Percentiles rank a stretch among this genome's conserved stretches.
These are phyloP conservation scores for Fusarium veterinarium DNA, from an alignment of 2,329 filamentous ascomycete species.

Conservation along the genomic window DNA sequence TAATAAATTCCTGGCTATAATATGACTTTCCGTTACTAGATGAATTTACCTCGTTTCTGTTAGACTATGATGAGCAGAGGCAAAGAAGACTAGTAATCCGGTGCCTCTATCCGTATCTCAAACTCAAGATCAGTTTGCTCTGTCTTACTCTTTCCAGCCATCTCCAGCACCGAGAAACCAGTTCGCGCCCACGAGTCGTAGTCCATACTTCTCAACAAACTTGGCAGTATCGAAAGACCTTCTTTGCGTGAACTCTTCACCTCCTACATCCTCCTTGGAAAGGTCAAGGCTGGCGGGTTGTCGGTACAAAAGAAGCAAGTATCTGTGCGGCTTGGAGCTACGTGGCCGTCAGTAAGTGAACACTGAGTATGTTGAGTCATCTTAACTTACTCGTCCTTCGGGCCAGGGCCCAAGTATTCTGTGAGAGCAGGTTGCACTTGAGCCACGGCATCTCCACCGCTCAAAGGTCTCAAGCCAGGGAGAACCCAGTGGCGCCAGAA, in stretches of 20 bases:
- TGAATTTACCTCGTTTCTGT: not conserved
- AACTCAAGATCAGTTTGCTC: not conserved
- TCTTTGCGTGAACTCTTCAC: conserved; percentile 59
- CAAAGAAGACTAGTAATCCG: too few species aligned
- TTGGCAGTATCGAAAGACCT: conserved; percentile 55
- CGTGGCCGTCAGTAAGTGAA: not conserved
- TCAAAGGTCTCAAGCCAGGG: conserved; percentile 51
- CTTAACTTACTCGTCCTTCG: conserved; percentile 57
- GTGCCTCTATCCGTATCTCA: not conserved
- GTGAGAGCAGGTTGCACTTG: conserved; percentile 52
- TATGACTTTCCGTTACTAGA: not conserved
- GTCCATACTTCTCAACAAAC: conserved; percentile 53
- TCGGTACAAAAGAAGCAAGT: conserved; percentile 58
- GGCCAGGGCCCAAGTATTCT: conserved; percentile 57
- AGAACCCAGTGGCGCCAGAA: conserved; percentile 68
- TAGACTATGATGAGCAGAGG: not conserved
- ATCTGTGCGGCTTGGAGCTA: conserved; percentile 61
- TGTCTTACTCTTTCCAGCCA: conserved; percentile 50
- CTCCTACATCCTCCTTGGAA: conserved; percentile 57
- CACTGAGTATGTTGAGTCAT: not conserved
- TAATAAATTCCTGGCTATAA: not conserved
- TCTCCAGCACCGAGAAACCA: conserved; percentile 61
- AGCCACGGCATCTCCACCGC: conserved; percentile 37
- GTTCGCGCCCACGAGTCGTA: conserved; percentile 55
- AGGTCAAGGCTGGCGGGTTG: conserved; percentile 52